These are phyloP conservation scores for Trichoderma gracile DNA, from an alignment of 2,329 filamentous ascomycete species.

Conservation along the genomic window DNA sequence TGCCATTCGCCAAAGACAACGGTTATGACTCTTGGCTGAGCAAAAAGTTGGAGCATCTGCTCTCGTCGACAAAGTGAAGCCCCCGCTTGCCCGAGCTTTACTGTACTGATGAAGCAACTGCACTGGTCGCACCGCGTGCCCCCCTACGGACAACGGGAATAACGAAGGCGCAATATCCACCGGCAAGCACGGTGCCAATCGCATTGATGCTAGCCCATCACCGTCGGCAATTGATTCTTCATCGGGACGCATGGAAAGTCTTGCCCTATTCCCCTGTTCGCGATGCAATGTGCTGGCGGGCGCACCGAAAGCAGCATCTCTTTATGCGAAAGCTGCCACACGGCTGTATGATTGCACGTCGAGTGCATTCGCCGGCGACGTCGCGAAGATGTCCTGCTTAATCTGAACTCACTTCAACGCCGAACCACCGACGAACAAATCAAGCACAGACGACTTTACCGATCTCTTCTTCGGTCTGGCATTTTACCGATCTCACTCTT, in stretches of 20 bases:
- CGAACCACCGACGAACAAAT: not conserved
- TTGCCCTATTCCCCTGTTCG: not conserved
- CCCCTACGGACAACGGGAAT: constrained; percentile 15
- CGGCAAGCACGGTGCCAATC: constrained; percentile 14
- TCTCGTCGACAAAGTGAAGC: not conserved
- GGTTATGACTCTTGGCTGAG: constrained; percentile 14
- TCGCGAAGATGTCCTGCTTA: not conserved
- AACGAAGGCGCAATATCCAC: constrained; percentile 8
- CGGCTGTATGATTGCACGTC: not conserved
- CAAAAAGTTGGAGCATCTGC: constrained; percentile 5
- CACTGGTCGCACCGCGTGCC: not conserved
- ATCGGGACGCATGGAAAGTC: not conserved
- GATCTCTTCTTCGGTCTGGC: not conserved
- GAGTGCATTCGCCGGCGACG: not conserved
- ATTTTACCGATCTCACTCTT: not conserved
- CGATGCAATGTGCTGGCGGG: not conserved
- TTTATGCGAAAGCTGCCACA: not conserved
- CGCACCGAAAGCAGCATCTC: not conserved
- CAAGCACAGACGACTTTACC: constrained; percentile 2
- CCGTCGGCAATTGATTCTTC: constrained; percentile 11
- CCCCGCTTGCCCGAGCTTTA: constrained; percentile 16
- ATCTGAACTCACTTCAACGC: not conserved
- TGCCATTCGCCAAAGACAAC: not conserved
- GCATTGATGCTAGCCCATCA: not conserved
- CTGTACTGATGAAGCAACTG: not conserved